Evolutionary conservation across 2,329 filamentous ascomycete genomes (phyloP), one percentile per base, ranked within the genome.

Genomic region (Sclerotiophoma versabilis): DNA sequence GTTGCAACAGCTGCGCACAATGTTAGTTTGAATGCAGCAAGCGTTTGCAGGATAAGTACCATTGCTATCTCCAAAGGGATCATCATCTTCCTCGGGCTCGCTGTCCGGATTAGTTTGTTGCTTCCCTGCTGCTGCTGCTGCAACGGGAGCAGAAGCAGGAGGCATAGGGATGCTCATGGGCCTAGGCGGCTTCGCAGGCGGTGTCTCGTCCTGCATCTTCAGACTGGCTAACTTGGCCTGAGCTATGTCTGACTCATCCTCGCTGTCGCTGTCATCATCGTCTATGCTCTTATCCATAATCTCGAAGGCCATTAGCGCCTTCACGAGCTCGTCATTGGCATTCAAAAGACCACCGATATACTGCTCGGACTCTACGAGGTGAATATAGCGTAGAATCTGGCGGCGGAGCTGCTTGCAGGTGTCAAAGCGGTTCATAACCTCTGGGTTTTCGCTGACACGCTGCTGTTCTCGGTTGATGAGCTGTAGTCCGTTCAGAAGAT

Each of bases 271-370:
- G 64, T 88, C 86, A 60, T 88, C 84, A 59, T 88, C 84, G 61
- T 92, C 89, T 59, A 93, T 90, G 41, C 90, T 92, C 57, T 88
- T 87, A 71, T 99, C 93, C 59, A 98, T 85, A 65, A 97, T 91
- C 76, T 98, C 93, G 70, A 92, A 99, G 0, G 92, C 90, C 85
- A 96, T 96, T 52, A 99, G 82, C 1, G 93, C 92, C 58, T 89
- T 89, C 33, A 98, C 91, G n/a, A 99, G 87, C 75, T 96, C 91
- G 67, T 99, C 95, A 68, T 99, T 98, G 60, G 93, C 93, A 68
- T 95, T 91, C 15, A 99, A 87, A 4, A 99, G 82, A 57, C 91
- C 88, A 34, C 93, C 95, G 8, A 99, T 87, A 82, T 90, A 97
- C 68, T 98, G 88, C 69, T 98, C 93, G 2, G 73, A 88, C 72